Base-by-base conservation (phyloP, 2,329 filamentous ascomycete species). In the Trichoderma pleuroti region DNA sequence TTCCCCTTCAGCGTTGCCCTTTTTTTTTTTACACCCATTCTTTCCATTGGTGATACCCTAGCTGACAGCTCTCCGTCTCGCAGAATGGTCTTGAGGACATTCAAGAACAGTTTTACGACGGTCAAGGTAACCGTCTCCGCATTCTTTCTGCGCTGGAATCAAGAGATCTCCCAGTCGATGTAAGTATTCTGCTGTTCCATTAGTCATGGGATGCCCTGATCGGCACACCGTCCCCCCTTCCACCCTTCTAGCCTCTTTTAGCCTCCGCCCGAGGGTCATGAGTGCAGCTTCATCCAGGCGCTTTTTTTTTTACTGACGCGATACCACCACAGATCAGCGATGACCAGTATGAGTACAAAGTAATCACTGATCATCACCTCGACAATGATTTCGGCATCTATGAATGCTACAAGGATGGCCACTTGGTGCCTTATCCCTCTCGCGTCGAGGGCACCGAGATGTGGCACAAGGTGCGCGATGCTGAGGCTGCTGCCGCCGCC, bases 121-220 rank as follows among this genome's bases (percentile, higher is more conserved):
- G 82, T 42, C 81, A 85, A 73, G 80, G 86, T 65, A 80, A 82
- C 57, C 81, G 84, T 67, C 77, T 84, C 57, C 83, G 85, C 70
- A 80, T 84, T 36, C 79, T 87, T 14, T 79, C 82, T 69, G 76
- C 81, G 16, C 78, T 87, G 54, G 77, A 82, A 52, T 77, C 83
- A 66, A 83, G 81, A 68, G 77, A 79, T 16, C 78, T 87, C 18
- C 84, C 86, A 1, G 77, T 83, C 18, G 84, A 87, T 77, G 86
- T 87, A 78, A 83, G 86, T 69, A 72, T 49, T 28, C 65, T 63
- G 60, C 68, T 34, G 59, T 62, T 69, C 68, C 21, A 65, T 71
- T 63, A 73, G 64, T 71, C 39, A 65, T 63, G 54, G 18, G 28
- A 34, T 59, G 56, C 56, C 56, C 8, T 39, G n/a, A 30, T 28